Base-by-base conservation (phyloP, 345 rosid genomes). In the Ricinus communis region DNA sequence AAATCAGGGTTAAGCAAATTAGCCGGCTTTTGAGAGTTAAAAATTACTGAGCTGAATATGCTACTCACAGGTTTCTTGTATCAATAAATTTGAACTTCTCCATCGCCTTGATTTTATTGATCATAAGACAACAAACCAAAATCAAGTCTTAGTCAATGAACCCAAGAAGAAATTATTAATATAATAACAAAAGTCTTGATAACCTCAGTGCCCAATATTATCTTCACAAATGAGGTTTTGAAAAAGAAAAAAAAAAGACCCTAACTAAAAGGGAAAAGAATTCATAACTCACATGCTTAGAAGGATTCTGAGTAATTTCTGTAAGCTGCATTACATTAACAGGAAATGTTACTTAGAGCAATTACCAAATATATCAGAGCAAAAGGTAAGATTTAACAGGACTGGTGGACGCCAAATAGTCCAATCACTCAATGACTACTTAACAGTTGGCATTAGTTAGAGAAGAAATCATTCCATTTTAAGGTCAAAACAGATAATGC, bases 31-130 rank as follows among this genome's bases (percentile, higher is more conserved):
- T 13, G 55, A n/a, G 10, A 63, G 8, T 3, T 1, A 1, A 13
- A 65, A 50, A 53, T 33, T 52, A 10, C 24, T 31, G 43, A 65
- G 60, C 27, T 47, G 46, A 50, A 57, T 15, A 69, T 59, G 57
- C 65, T 52, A 83, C 93, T 85, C 57, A 88, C 93, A 77, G 49
- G 79, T 52, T 86, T 73, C 80, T 76, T 36, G 88, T 85, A 69
- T 86, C 81, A 46, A 78, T 57, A 73, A 83, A 79, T 70, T 83
- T 81, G 84, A 77, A 86, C 70, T 77, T 77, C 77, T 75, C 83
- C 61, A 38, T 45, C 25, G 47, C 76, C 85, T 83, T 75, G 65
- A 74, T 54, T 62, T 72, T 33, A 51, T 75, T 59, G 27, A 79
- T 19, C 79, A 54, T 25, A 68, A 71, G 1, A 70, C 38, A 25